Conservation (phyloP, 306 rosid genomes). For the Cucurbita pepo region DNA sequence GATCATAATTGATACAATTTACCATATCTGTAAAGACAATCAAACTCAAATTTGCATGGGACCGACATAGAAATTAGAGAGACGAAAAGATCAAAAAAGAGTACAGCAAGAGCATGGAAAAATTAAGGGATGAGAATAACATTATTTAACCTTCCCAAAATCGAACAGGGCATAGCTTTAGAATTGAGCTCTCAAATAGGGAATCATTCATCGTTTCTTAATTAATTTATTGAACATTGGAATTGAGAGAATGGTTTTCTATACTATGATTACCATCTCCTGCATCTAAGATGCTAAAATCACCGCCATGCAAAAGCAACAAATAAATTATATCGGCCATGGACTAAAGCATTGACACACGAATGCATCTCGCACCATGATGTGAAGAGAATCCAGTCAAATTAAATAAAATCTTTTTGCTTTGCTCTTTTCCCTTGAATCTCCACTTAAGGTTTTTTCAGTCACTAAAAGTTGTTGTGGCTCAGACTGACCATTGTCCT, state of each 20-base stretch:
- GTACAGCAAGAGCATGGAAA: neutral
- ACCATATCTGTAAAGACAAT: neutral
- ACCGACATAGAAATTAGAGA: neutral
- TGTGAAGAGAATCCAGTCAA: neutral
- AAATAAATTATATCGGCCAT: neutral
- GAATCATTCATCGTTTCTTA: neutral
- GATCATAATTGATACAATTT: neutral
- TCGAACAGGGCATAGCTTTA: neutral
- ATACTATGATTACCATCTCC: neutral
- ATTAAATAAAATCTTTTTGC: neutral
- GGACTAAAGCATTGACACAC: neutral
- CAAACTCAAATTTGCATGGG: neutral
- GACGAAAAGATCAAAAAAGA: neutral
- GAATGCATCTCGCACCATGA: neutral
- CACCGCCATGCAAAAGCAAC: neutral
- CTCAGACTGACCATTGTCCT: neutral
- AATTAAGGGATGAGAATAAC: neutral
- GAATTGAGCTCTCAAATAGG: neutral
- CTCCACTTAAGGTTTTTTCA: neutral
- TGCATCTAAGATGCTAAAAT: neutral
- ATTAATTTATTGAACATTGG: neutral
- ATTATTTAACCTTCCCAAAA: neutral
- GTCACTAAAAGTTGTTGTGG: neutral
- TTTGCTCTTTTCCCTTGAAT: neutral
- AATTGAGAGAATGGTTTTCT: neutral